Conservation (phyloP, 805 yeast species). For the Yarrowia sp. region DNA sequence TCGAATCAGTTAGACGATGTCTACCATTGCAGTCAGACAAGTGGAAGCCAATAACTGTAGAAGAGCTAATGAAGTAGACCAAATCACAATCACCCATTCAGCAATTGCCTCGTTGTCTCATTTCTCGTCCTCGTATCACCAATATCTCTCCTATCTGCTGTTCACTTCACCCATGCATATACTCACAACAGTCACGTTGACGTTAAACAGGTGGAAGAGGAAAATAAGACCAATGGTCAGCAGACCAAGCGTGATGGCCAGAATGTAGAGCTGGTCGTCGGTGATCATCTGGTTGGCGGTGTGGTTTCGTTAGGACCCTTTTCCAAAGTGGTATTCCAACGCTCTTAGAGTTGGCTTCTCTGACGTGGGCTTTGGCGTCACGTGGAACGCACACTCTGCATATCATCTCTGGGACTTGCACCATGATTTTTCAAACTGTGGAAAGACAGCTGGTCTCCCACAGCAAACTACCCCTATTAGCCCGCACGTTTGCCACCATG, state of each 20-base stretch:
- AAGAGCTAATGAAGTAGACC: no score
- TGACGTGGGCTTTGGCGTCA: constrained; percentile 35
- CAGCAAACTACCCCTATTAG: constrained; percentile 9
- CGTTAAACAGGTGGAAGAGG: constrained; percentile 63
- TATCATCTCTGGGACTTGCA: not conserved
- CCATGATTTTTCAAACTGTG: constrained; percentile 1
- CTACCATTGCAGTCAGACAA: no score
- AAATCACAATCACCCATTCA: no score
- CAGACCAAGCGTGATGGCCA: constrained; percentile 78
- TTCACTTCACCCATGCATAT: constrained; percentile 6
- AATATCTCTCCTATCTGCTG: not conserved
- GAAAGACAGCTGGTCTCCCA: constrained; percentile 9
- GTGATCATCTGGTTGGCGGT: constrained; percentile 65
- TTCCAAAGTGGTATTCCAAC: constrained; percentile 10
- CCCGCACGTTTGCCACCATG: not conserved
- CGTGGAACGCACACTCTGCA: constrained; percentile 36
- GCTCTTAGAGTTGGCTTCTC: constrained; percentile 22
- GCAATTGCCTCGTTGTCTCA: no score
- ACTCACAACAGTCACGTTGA: constrained; percentile 33
- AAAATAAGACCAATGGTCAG: constrained; percentile 73
- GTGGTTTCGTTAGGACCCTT: constrained; percentile 6
- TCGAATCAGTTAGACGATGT: no score
- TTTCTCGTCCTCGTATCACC: not conserved
- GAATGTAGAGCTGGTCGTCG: constrained; percentile 76
- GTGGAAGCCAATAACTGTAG: no score